Base-by-base conservation (phyloP, 768 basidiomycete species). In the Plicaturopsis crispa region DNA sequence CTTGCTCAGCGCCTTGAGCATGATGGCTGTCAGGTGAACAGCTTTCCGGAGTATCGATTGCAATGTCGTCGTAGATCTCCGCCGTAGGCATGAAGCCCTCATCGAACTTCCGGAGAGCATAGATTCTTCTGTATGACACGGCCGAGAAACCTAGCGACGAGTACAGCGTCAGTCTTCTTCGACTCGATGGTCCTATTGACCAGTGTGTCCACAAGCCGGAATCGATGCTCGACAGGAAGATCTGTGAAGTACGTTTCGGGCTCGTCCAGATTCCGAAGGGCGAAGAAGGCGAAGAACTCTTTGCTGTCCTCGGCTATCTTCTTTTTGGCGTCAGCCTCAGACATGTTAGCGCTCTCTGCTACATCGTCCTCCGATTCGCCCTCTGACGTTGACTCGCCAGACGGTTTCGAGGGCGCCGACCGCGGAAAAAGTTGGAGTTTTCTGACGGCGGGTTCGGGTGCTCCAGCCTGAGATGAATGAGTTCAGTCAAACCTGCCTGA, bases 21-120 rank as follows among this genome's bases (percentile, higher is more conserved):
- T 56, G 36, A 63, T 54, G n/a, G 62, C 71, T 31, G 70, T 60
- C 47, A 67, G 65, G 14, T 59, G 42, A 59, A 70, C 71, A 0
- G 75, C 77, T 40, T 67, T 63, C n/a, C 10, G 78, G 76, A 31
- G 72, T 69, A 48, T 79, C 77, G 44, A 75, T 62, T 21, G 68
- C 65, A 24, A 72, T 58, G 49, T 80, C 77, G 48, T 75, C 75
- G 35, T 80, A 52, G 33, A 66, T 52, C 51, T 71, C 71, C 33
- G 69, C 59, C 13, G 59, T 52, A 1, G 57, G 56, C 31, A 48
- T 48, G 46, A 76, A 63, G 31, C 72, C 70, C 36, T 65, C 56
- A 53, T 70, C 65, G 56, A 78, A 65, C 43, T 2, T 55, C 65
- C 12, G 57, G 41, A 4, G 66, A 56, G 32, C 69, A 59, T 13